Conservation (phyloP, 164 flowering plant species). For the Aristolochia contorta region DNA sequence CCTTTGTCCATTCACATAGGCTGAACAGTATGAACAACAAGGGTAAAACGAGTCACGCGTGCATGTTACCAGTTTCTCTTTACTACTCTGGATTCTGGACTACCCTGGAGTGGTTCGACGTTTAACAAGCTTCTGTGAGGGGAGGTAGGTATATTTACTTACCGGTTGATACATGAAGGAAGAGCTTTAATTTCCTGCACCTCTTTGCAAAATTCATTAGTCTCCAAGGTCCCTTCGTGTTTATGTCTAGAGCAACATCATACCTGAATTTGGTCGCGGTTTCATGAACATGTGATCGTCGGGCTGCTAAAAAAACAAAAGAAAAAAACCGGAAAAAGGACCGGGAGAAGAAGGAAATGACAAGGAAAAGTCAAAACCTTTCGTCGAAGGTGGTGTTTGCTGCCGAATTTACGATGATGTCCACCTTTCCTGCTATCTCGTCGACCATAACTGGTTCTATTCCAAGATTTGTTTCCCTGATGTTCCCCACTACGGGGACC, state of each 20-base stretch:
- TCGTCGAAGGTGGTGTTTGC: constrained; percentile 93
- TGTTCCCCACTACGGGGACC: constrained; percentile 72
- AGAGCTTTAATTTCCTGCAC: constrained; percentile 59
- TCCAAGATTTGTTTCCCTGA: constrained; percentile 61
- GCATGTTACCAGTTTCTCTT: background rate
- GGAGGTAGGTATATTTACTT: background rate
- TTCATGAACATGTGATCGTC: background rate
- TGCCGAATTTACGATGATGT: constrained; percentile 76
- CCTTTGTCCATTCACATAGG: constrained; percentile 91
- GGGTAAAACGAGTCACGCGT: too few species aligned
- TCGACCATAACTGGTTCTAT: constrained; percentile 32
- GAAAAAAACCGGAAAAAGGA: background rate
- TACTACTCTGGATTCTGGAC: too few species aligned
- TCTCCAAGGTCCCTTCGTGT: constrained; percentile 54
- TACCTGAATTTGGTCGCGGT: constrained; percentile 32
- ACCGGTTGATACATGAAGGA: constrained; percentile 82
- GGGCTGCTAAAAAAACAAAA: background rate
- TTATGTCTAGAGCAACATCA: constrained; percentile 60
- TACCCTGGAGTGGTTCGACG: too few species aligned
- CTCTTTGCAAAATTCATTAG: constrained; percentile 63
- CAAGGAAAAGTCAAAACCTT: constrained; percentile 38
- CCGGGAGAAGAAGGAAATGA: background rate
- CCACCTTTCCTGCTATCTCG: constrained; percentile 48
- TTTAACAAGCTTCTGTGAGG: background rate
- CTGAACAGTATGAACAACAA: constrained; percentile 23